phyloP scores from a whole-genome alignment of 805 yeast genomes.

The Jamesozyma hellenica region DNA sequence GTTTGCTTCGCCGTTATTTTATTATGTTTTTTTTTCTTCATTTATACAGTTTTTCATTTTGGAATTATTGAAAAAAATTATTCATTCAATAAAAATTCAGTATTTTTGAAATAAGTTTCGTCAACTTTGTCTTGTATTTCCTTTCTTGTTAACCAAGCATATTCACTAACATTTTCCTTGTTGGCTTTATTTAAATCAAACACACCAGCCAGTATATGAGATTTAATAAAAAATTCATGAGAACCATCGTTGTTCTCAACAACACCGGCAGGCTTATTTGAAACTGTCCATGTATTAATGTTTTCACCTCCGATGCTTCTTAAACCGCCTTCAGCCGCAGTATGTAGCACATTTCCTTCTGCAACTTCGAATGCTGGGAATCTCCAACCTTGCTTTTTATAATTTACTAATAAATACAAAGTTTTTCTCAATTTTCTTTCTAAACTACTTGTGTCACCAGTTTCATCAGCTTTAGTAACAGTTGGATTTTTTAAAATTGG shows the following conservation, averaged over 20 bases:
- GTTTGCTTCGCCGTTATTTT: too few species aligned
- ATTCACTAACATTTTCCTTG: conserved; percentile 36
- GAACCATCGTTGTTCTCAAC: conserved; percentile 32
- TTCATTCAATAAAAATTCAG: conserved; percentile 33
- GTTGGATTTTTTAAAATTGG: conserved; percentile 65
- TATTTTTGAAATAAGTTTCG: conserved; percentile 44
- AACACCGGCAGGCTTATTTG: conserved; percentile 75
- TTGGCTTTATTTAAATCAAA: conserved; percentile 40
- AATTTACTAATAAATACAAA: conserved; percentile 60
- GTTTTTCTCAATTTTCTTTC: conserved; percentile 76
- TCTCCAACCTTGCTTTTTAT: conserved; percentile 44
- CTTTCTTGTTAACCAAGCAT: conserved; percentile 76
- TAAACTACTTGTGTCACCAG: conserved; percentile 52
- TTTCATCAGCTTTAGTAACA: conserved; percentile 63
- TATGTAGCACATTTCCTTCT: conserved; percentile 49
- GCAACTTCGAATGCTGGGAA: conserved; percentile 60
- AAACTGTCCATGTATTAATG: conserved; percentile 85
- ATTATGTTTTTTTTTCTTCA: not conserved
- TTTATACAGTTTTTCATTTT: conserved; percentile 14
- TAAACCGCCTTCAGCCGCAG: conserved; percentile 66
- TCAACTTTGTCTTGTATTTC: conserved; percentile 53
- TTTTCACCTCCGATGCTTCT: conserved; percentile 59
- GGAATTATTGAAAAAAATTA: not conserved
- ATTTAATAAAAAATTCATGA: conserved; percentile 65
- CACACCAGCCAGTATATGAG: conserved; percentile 79